Evolutionary conservation across 495 filamentous ascomycete genomes (phyloP).

Genomic region (Podospora tetraspora): DNA sequence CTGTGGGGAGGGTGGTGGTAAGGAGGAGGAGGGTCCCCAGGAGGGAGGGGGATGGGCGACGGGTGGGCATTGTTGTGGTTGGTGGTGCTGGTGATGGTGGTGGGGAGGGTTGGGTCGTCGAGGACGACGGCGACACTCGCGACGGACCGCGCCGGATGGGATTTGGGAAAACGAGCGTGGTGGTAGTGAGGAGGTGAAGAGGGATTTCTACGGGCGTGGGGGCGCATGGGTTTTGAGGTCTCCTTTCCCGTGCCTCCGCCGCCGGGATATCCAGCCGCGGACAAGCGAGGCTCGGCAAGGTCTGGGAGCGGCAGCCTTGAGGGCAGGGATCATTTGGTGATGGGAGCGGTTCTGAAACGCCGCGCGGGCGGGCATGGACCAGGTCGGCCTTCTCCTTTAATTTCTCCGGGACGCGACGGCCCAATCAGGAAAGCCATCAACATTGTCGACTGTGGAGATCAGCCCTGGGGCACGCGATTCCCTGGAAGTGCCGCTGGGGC

Average conservation of each 20-base stretch:
- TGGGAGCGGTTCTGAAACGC: neutral
- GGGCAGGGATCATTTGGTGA: neutral
- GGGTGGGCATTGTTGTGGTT: neutral
- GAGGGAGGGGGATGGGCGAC: neutral
- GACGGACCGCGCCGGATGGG: neutral
- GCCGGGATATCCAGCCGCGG: too few species aligned
- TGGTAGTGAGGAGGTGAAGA: neutral
- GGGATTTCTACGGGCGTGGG: neutral
- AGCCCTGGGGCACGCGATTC: neutral
- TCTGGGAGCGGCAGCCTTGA: neutral
- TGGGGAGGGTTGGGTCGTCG: neutral
- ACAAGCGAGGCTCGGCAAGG: neutral
- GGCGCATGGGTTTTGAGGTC: neutral
- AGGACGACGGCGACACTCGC: neutral
- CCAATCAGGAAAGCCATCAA: neutral
- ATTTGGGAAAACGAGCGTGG: neutral
- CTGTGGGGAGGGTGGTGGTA: slow-evolving; percentile 12
- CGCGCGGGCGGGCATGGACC: neutral
- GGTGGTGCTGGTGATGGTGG: neutral
- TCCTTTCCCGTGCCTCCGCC: neutral
- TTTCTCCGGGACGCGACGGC: neutral
- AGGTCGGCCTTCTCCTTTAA: neutral
- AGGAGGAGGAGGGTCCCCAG: neutral
- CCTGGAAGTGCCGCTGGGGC: neutral
- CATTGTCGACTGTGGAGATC: neutral